phyloP scores from a whole-genome alignment of 768 basidiomycete species.

The Pluteus cervinus region DNA sequence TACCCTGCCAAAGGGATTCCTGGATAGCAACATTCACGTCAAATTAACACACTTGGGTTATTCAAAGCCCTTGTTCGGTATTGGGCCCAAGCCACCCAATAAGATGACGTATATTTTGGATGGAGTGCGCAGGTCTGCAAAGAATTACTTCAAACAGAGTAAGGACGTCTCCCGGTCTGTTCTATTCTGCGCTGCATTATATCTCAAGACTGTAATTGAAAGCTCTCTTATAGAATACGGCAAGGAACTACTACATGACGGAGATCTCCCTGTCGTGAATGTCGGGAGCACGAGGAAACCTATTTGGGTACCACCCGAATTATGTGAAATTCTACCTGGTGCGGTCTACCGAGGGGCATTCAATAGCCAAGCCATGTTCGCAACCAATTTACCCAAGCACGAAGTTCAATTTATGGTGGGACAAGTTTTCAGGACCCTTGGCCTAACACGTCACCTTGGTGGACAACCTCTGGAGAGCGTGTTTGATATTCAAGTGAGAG shows the following conservation, averaged over 20 bases:
- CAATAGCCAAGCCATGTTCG: no score
- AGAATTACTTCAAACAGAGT: conserved; percentile 62
- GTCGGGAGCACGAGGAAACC: conserved; percentile 20
- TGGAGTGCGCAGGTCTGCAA: conserved; percentile 45
- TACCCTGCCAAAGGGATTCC: background rate
- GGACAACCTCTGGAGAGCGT: no score
- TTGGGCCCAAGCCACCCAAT: conserved; percentile 11
- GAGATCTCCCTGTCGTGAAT: conserved; percentile 30
- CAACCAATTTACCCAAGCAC: no score
- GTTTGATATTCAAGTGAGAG: no score
- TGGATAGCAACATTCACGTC: conserved; percentile 5
- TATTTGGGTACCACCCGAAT: conserved; percentile 61
- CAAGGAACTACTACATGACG: conserved; percentile 13
- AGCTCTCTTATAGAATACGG: conserved; percentile 6
- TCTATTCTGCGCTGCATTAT: background rate
- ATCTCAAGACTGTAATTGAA: background rate
- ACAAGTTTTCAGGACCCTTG: no score
- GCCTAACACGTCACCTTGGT: no score
- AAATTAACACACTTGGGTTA: conserved; percentile 5
- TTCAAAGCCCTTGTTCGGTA: conserved; percentile 3
- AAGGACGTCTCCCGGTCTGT: conserved; percentile 19
- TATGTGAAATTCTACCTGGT: conserved; percentile 59
- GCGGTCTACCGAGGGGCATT: conserved; percentile 57
- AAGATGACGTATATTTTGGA: conserved; percentile 18
- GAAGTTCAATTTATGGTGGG: no score